A percentile compares a stretch with the other conserved stretches of the same genome.
Evolutionary conservation across 768 basidiomycete species (phyloP).

Genomic region (Tephrocybe sp.): DNA sequence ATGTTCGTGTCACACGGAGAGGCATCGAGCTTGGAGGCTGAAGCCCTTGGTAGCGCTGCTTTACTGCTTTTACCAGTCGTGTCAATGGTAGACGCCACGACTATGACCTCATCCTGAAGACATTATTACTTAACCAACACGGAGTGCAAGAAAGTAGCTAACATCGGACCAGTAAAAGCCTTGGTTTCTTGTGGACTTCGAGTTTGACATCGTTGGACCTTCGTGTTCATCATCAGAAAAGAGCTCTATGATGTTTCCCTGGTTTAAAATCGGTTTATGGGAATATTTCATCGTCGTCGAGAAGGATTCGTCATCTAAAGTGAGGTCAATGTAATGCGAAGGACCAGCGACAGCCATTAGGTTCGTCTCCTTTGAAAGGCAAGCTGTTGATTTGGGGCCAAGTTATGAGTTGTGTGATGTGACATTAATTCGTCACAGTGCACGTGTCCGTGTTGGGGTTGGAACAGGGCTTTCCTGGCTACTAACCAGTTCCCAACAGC

Average conservation of each 20-base stretch:
- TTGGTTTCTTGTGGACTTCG: neutral
- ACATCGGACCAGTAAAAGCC: neutral
- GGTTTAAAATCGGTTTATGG: neutral
- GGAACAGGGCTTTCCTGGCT: too few species aligned
- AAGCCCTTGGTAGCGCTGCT: neutral
- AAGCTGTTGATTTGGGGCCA: too few species aligned
- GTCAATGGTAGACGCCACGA: neutral
- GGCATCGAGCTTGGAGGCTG: neutral
- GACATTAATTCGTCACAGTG: too few species aligned
- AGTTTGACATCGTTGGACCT: neutral
- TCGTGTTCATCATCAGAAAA: neutral
- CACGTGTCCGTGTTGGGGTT: too few species aligned
- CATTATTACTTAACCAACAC: neutral
- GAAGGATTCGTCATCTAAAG: neutral
- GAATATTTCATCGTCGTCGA: neutral
- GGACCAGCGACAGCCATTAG: neutral
- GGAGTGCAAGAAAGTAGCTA: neutral
- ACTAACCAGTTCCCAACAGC: too few species aligned
- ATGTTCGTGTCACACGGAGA: neutral
- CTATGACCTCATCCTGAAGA: neutral
- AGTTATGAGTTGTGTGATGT: too few species aligned
- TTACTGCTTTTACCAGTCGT: neutral
- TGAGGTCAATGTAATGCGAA: slow-evolving; percentile 1
- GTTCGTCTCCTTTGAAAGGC: neutral
- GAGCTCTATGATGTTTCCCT: neutral